Base-by-base conservation (phyloP, 2,329 filamentous ascomycete species). In the Colletotrichum neosansevieriae region DNA sequence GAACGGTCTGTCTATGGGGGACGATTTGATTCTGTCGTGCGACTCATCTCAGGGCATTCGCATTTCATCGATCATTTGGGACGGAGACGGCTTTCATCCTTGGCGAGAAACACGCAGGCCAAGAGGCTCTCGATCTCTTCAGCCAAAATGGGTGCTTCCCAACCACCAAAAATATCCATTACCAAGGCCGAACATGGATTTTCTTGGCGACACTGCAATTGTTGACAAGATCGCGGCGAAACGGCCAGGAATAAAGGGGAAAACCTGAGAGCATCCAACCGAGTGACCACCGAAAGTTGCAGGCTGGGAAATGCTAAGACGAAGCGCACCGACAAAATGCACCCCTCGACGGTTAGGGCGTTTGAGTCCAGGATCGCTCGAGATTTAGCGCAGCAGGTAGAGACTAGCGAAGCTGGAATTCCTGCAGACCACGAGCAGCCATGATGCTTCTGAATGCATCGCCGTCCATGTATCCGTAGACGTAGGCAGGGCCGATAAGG, bases 21-120 rank as follows among this genome's bases (percentile, higher is more conserved):
- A 71, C 75, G 24, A 68, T 68, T 7, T 53, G 63, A 0, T 12
- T 78, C 24, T 75, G 73, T 24, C 64, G 1, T 72, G 73, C 51
- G 72, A 77, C 67, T 75, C 75, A 3, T 34, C 38, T 76, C 50
- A 66, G 51, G 47, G 71, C 68, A 0, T 38, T 79, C 50, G 73
- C 74, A 59, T 38, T 19, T 17, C 34, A 11, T 11, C n/a, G 19
- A 13, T 4, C 7, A 5, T 45, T 17, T 5, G 15, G n/a, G 9
- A 19, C 4, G n/a, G 42, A 12, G 42, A 5, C 15, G 15, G 15
- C 42, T 19, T 12, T 29, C 29, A 4, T 50, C 12, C 4, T 29
- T 12, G 12, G 47, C 47, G 17, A 19, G n/a, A 24, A 29, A 11
- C 4, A 12, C 6, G 38, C 17, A 17, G 32, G 54, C 13, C 38